Evolutionary conservation across 257 asterid genomes (phyloP).

Genomic region (Mentha longifolia): DNA sequence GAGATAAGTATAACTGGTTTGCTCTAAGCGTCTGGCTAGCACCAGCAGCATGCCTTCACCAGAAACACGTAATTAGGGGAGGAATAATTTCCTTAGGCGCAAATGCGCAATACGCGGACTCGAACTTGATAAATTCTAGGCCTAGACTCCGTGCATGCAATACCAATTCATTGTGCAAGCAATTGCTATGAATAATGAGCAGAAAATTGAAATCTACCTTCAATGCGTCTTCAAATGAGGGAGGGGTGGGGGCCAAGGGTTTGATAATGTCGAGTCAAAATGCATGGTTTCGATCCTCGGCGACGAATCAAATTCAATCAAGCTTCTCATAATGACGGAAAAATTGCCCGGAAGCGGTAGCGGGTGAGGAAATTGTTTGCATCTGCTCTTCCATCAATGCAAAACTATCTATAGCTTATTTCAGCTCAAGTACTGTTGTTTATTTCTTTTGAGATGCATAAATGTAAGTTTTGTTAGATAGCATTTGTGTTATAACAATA

Average conservation of each 20-base stretch:
- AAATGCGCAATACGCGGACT: no score
- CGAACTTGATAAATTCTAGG: no score
- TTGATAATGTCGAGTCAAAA: background rate
- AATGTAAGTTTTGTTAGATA: no score
- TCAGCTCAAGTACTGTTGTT: background rate
- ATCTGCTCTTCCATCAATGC: background rate
- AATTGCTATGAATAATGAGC: background rate
- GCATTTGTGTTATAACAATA: no score
- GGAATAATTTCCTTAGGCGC: no score
- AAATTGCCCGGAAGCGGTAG: background rate
- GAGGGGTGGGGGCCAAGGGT: background rate
- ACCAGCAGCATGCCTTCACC: no score
- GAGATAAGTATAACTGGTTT: no score
- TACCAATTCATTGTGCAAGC: background rate
- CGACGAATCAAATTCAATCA: background rate
- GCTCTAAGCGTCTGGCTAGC: no score
- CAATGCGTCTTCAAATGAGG: background rate
- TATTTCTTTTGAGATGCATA: background rate
- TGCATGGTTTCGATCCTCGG: background rate
- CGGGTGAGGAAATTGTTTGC: constrained; percentile 3
- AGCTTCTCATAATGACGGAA: background rate
- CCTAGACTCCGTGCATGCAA: background rate
- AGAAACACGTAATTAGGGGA: no score
- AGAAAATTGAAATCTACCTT: background rate
- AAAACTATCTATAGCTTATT: no score